These are phyloP conservation scores for Naganishia cerealis DNA, from an alignment of 1,284 basidiomycete genomes.

Conservation along the genomic window DNA sequence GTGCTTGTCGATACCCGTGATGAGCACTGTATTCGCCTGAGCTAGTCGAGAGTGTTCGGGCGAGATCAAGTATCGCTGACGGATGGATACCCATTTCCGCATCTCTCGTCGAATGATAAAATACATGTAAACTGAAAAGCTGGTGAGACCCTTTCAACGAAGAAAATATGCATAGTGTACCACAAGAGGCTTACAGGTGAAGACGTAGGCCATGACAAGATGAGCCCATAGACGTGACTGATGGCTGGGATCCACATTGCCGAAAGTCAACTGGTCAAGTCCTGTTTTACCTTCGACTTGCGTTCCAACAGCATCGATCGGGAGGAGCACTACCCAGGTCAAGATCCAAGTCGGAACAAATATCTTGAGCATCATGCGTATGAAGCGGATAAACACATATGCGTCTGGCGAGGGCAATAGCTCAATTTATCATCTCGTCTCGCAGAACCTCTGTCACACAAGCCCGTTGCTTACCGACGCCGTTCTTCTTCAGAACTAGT, in stretches of 20 bases:
- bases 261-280: constrained; percentile 60
- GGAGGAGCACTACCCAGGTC: constrained; percentile 64
- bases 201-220: constrained; percentile 54
- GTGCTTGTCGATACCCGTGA: constrained; percentile 69
- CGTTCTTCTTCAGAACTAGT: constrained; percentile 56
- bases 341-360: constrained; percentile 66
- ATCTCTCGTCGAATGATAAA: constrained; percentile 69
- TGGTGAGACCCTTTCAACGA: not conserved
- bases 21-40: constrained; percentile 73
- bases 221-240: constrained; percentile 55
- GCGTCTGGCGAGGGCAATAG: constrained; percentile 62
- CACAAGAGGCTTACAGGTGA: constrained; percentile 52
- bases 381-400: constrained; percentile 69
- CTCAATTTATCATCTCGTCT: not conserved
- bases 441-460: not conserved
- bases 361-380: constrained; percentile 66
- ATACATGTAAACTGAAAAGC: constrained; percentile 63
- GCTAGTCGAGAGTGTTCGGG: constrained; percentile 64
- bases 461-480: constrained; percentile 39
- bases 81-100: constrained; percentile 64
- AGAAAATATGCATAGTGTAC: not conserved
- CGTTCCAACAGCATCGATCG: constrained; percentile 62
- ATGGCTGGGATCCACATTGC: constrained; percentile 52
- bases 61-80: constrained; percentile 69
- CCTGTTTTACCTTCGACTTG: constrained; percentile 52